Percentiles rank a stretch among this genome's conserved stretches.
Evolutionary conservation across 108 stramenopile species (phyloP).

Genomic region (Pseudonitzschia pungens): DNA sequence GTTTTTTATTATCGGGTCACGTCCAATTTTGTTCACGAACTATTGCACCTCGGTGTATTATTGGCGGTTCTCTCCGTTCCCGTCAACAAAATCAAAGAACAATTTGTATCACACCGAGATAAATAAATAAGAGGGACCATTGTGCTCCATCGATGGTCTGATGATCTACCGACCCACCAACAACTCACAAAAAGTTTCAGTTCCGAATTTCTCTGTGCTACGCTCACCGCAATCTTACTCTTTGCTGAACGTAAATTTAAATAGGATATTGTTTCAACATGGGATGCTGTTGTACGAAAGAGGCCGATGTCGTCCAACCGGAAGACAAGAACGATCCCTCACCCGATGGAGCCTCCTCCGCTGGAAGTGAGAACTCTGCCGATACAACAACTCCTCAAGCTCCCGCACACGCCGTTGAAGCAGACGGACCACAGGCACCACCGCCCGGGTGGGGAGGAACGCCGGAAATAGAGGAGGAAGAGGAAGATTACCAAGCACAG

Average conservation of each 20-base stretch:
- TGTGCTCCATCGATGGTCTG: too few species aligned
- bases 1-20: not conserved
- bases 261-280: too few species aligned
- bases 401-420: not conserved
- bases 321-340: not conserved
- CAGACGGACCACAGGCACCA: not conserved
- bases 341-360: too few species aligned
- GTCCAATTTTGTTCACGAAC: not conserved
- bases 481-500: not conserved
- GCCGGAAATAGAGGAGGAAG: conserved; percentile 6
- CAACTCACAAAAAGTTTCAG: not conserved
- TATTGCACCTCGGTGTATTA: not conserved
- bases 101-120: too few species aligned
- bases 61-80: conserved; percentile 1
- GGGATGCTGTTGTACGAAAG: conserved; percentile 1
- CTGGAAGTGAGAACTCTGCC: too few species aligned
- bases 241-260: too few species aligned
- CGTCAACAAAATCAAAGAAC: not conserved
- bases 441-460: conserved; percentile 13
- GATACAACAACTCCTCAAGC: too few species aligned
- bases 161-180: not conserved
- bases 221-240: too few species aligned
- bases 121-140: too few species aligned
- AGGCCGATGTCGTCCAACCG: not conserved
- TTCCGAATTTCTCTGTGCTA: not conserved